Base-by-base conservation (phyloP, 169 alveolate species). In the Plasmodium vinckei region DNA sequence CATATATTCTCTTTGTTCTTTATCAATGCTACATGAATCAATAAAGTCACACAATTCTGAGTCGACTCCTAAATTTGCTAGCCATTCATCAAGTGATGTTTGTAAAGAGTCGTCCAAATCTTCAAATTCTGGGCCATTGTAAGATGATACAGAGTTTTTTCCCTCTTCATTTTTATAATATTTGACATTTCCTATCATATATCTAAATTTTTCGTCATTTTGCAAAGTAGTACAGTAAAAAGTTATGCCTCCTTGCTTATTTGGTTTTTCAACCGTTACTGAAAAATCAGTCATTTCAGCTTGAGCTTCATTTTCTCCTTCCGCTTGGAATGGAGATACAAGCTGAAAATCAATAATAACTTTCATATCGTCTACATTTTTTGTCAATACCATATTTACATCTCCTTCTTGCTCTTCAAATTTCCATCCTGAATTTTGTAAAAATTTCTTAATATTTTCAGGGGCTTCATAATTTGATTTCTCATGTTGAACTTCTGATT, bases 71-170 rank as follows among this genome's bases (percentile, higher is more conserved):
- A 94, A 91, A 87, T 95, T 91, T 25, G 94, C 95, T 73, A 94
- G 87, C 95, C 96, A 94, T 73, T 94, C 97, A 72, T 91, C 97
- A 87, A 94, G 93, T 42, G 96, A 88, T 53, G 96, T 96, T 93
- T 96, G 98, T 77, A 96, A 87, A 44, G 94, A 89, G 90, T 96
- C 98, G 79, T 95, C 98, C 47, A 96, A 84, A 70, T 96, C 98
- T 86, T 96, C 98, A 65, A 96, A 96, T 93, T 96, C 97, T 3
- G 98, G 98, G 17, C 98, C 98, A 84, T 95, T 95, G 94, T 95
- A 96, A 25, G 94, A 73, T 15, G 97, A 46, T 57, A 92, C 97
- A 27, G 97, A 94, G 69, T 94, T 94, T 92, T 91, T 92, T 65
- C 95, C 89, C 54, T 92, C 97, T 77, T 87, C 95, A 72, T 94